A percentile compares a stretch with the other conserved stretches of the same genome.
phyloP scores from a whole-genome alignment of 164 flowering plant species.

The Chloranthus sessilifolius region DNA sequence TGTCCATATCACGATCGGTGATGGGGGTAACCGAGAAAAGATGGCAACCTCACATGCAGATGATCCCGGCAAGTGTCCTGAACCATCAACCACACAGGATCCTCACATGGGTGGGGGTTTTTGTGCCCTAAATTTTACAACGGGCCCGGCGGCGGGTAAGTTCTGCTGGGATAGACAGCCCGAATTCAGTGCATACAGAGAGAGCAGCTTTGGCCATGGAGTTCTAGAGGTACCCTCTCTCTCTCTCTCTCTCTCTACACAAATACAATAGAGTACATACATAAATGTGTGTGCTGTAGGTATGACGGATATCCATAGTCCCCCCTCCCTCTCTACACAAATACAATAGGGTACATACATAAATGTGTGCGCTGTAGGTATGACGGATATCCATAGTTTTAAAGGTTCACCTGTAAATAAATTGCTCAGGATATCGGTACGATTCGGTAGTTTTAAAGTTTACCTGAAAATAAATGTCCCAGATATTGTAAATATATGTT shows the following conservation, averaged over 20 bases:
- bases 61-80: slow-evolving; percentile 85
- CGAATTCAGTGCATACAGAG: slow-evolving; percentile 87
- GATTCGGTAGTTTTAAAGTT: too few species aligned
- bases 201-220: slow-evolving; percentile 94
- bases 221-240: slow-evolving; percentile 66
- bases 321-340: too few species aligned
- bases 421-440: too few species aligned
- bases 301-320: too few species aligned
- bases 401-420: too few species aligned
- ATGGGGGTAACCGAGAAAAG: slow-evolving; percentile 85
- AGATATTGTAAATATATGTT: too few species aligned
- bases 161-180: slow-evolving; percentile 98
- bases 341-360: neutral
- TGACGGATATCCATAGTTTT: too few species aligned
- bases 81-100: slow-evolving; percentile 67
- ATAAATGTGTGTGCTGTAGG: too few species aligned
- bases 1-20: slow-evolving; percentile 72
- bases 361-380: too few species aligned
- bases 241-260: slow-evolving; percentile 1
- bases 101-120: slow-evolving; percentile 64
- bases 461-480: too few species aligned
- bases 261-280: neutral
- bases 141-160: slow-evolving; percentile 77
- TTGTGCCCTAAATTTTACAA: slow-evolving; percentile 74
- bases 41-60: slow-evolving; percentile 76